Conservation (phyloP, 140 eudicot species). For the Ambrosia hybrid region DNA sequence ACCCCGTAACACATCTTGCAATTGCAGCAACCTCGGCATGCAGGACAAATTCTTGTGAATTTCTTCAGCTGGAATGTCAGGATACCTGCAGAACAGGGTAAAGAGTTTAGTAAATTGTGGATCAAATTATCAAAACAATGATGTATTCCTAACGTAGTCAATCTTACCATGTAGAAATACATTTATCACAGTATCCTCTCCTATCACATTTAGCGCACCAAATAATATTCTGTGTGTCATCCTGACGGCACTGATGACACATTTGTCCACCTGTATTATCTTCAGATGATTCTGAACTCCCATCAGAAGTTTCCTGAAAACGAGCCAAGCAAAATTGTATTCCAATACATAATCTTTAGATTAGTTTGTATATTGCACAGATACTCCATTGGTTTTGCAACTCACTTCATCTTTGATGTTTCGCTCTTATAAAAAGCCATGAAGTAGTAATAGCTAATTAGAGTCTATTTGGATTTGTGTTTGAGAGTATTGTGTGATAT, state of each 20-base stretch:
- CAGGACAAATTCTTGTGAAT: slow-evolving; percentile 80
- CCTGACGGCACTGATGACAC: slow-evolving; percentile 88
- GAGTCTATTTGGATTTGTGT: too few relatives aligned
- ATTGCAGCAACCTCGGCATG: slow-evolving; percentile 84
- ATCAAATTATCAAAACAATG: neutral
- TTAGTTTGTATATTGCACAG: neutral
- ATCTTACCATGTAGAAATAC: slow-evolving; percentile 82
- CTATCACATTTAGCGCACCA: slow-evolving; percentile 89
- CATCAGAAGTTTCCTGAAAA: slow-evolving; percentile 73
- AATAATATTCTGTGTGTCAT: slow-evolving; percentile 43
- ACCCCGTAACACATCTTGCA: slow-evolving; percentile 59
- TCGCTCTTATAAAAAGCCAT: neutral
- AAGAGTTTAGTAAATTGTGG: slow-evolving; percentile 9
- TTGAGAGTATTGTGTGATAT: too few relatives aligned
- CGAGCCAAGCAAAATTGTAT: slow-evolving; percentile 8
- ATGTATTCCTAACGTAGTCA: slow-evolving; percentile 9
- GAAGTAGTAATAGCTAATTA: too few relatives aligned
- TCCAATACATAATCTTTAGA: neutral
- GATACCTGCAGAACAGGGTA: slow-evolving; percentile 51
- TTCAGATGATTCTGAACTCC: slow-evolving; percentile 73
- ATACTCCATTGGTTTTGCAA: too few relatives aligned
- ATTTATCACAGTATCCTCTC: slow-evolving; percentile 88
- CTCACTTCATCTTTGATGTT: too few relatives aligned
- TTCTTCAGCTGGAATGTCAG: slow-evolving; percentile 69
- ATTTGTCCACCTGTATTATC: slow-evolving; percentile 73